Conservation (phyloP, 306 rosid species). For the Cotoneaster glaucophyllus region DNA sequence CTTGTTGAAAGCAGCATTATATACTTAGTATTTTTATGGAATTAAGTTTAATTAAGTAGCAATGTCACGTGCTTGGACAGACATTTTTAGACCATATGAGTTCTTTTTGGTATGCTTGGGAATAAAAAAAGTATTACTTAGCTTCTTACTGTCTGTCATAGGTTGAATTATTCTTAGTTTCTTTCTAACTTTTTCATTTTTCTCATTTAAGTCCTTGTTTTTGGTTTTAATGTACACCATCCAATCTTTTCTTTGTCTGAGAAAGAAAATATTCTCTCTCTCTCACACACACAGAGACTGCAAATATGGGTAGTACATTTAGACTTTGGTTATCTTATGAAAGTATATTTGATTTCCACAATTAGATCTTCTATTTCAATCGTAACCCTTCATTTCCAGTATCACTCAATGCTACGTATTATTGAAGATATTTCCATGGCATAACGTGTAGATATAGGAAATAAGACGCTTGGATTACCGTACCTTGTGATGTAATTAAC, state of each 20-base stretch:
- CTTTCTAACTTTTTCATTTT: not conserved
- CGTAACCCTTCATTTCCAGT: too few relatives aligned
- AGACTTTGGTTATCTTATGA: not conserved
- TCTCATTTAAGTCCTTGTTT: not conserved
- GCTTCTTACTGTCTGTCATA: not conserved
- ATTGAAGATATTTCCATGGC: too few relatives aligned
- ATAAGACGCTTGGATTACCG: not conserved
- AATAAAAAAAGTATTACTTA: conserved; percentile 9
- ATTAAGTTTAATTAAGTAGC: not conserved
- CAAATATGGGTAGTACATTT: not conserved
- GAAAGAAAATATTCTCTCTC: not conserved
- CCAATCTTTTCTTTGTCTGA: conserved; percentile 8
- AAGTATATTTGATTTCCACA: too few relatives aligned
- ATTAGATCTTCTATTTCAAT: too few relatives aligned
- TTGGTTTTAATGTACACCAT: not conserved
- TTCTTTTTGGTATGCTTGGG: conserved; percentile 2
- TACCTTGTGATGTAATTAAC: not conserved
- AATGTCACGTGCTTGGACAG: not conserved
- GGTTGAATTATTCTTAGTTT: not conserved
- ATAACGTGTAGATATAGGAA: not conserved
- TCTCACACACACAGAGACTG: not conserved
- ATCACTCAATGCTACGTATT: too few relatives aligned
- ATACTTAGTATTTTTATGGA: not conserved
- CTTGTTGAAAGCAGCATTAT: not conserved
- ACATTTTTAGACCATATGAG: not conserved